Evolutionary conservation across 2,329 filamentous ascomycete species (phyloP).

Genomic region (Paecilomyces fulvus): DNA sequence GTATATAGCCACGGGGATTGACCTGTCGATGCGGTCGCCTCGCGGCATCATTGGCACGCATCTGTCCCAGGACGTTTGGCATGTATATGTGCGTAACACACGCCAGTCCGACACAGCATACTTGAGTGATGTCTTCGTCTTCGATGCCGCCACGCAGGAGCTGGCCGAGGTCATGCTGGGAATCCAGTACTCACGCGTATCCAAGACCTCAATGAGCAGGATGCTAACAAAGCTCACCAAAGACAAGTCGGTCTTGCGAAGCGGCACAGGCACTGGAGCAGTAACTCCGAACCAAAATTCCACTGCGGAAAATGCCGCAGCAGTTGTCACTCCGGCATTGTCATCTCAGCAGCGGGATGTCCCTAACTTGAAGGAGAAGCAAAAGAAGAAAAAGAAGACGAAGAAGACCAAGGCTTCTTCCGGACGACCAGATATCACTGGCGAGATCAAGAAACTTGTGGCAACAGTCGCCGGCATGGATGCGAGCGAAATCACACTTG

Average conservation of each 20-base stretch:
- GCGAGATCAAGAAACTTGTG: constrained; percentile 2
- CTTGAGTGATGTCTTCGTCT: constrained; percentile 17
- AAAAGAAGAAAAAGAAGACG: no score
- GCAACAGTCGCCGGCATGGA: constrained; percentile 25
- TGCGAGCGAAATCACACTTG: constrained; percentile 26
- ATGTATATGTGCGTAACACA: constrained; percentile 15
- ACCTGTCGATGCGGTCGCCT: constrained; percentile 11
- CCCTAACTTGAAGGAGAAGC: no score
- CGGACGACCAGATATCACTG: constrained; percentile 3
- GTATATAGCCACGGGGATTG: constrained; percentile 19
- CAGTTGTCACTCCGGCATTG: background rate
- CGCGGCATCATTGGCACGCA: constrained; percentile 1
- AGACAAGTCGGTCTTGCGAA: background rate
- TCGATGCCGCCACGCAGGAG: constrained; percentile 12
- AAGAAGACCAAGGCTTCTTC: background rate
- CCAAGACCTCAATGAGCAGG: constrained; percentile 4
- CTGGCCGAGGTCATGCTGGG: constrained; percentile 18
- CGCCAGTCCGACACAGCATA: constrained; percentile 9
- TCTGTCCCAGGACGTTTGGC: constrained; percentile 8
- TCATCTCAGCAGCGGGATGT: no score
- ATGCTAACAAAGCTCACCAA: background rate
- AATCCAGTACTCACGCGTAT: constrained; percentile 12
- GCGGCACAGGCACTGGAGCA: background rate
- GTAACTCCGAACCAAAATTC: background rate
- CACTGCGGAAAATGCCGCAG: background rate